Evolutionary conservation across 1,139 yeast species (phyloP).

Genomic region (Kodamaea plutei): DNA sequence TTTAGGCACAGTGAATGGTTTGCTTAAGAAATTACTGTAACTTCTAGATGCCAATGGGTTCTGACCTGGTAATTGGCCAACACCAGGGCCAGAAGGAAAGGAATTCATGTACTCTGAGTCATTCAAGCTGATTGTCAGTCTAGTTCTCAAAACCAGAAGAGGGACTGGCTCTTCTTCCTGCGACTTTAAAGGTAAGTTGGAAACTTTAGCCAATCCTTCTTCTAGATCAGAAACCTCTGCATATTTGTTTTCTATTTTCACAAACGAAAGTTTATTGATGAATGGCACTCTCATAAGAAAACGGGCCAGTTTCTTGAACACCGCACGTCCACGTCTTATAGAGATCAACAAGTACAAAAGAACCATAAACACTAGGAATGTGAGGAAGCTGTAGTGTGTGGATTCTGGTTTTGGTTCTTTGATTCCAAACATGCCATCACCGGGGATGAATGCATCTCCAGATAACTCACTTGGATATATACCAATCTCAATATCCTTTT

Average conservation of each 20-base stretch:
- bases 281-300: slow-evolving; percentile 1
- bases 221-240: slow-evolving; percentile 6
- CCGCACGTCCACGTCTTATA: slow-evolving; percentile 1
- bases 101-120: slow-evolving; percentile 15
- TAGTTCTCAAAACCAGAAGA: slow-evolving; percentile 31
- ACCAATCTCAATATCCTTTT: slow-evolving; percentile 37
- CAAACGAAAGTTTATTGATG: slow-evolving; percentile 3
- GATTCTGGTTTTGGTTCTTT: neutral
- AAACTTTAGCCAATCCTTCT: slow-evolving; percentile 6
- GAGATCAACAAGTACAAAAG: slow-evolving; percentile 1
- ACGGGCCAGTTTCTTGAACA: slow-evolving; percentile 1
- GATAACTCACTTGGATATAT: slow-evolving; percentile 50
- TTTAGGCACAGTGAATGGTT: slow-evolving; percentile 35
- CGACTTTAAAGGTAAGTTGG: neutral
- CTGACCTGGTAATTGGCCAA: slow-evolving; percentile 7
- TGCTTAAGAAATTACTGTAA: slow-evolving; percentile 28
- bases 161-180: slow-evolving; percentile 1
- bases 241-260: slow-evolving; percentile 3
- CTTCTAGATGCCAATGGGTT: slow-evolving; percentile 10
- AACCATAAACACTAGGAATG: slow-evolving; percentile 1
- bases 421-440: slow-evolving; percentile 15
- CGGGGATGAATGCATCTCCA: slow-evolving; percentile 38
- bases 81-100: too few relatives aligned
- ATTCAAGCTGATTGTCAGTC: slow-evolving; percentile 36
- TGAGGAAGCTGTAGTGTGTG: neutral